These are phyloP conservation scores for Excoecaria cochinchinensis DNA, from an alignment of 345 rosid genomes.

Conservation along the genomic window DNA sequence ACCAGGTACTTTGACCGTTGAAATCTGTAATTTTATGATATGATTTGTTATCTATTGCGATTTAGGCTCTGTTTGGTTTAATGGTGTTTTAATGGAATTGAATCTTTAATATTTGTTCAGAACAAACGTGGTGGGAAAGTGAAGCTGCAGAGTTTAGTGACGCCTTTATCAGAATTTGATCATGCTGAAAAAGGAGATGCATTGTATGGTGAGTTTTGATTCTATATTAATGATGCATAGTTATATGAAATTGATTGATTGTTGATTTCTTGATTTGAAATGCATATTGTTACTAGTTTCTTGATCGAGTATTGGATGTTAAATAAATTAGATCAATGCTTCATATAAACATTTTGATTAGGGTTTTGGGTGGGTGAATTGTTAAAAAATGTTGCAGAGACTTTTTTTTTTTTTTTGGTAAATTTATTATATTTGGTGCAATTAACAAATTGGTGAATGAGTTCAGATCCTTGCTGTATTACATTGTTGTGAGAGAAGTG, in stretches of 20 bases:
- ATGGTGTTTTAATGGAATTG: neutral
- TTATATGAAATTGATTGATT: neutral
- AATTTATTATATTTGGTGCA: neutral
- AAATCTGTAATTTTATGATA: neutral
- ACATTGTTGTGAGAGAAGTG: neutral
- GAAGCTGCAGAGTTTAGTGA: conserved; percentile 29
- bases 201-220: conserved; percentile 23
- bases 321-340: neutral
- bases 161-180: conserved; percentile 33
- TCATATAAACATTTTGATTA: neutral
- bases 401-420: neutral
- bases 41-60: neutral
- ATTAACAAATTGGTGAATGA: neutral
- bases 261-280: neutral
- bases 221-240: no score
- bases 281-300: no score
- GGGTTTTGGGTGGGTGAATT: neutral
- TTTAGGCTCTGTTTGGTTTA: neutral
- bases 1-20: conserved; percentile 26
- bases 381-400: neutral
- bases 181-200: conserved; percentile 34
- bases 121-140: conserved; percentile 40
- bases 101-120: conserved; percentile 10
- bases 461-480: neutral
- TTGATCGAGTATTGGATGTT: neutral